Base-by-base conservation (phyloP, 768 basidiomycete genomes). In the Lentinula boryana region DNA sequence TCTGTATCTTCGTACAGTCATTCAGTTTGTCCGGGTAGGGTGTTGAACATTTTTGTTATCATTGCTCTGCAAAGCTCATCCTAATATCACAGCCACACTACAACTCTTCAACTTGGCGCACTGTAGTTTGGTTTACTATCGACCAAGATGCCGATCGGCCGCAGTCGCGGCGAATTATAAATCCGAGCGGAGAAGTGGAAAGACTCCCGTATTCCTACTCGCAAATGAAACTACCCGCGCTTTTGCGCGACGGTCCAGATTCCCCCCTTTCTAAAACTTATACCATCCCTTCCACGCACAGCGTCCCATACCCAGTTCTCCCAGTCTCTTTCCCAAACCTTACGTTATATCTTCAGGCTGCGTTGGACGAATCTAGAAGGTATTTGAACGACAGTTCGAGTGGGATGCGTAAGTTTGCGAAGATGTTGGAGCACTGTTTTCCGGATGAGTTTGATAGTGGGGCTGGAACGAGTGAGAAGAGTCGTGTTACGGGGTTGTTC, bases 11-110 rank as follows among this genome's bases (percentile, higher is more conserved):
- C 85, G 91, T 44, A 86, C 86, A 0, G 88, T 93, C 0, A 73
- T 93, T 59, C 91, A 93, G 66, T 91, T 93, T 66, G 78, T 91
- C 54, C 89, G 85, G 78, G 91, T 89, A 65, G 56, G 56, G 80
- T 66, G 9, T 55, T 16, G 58, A 33, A 38, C 8, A 56, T 48
- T 13, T 33, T 31, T 32, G 32, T 43, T 9, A 3, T 31, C 31
- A 4, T 32, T 15, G 7, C 12, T 21, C 6, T 31, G 21, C 18
- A 12, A 15, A 12, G 9, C 44, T 46, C 16, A 46, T 46, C 1
- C 6, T 46, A 16, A 2, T 50, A 13, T 38, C 51, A 32, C 59
- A 91, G 89, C 77, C 86, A 8, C 83, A 88, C 66, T 82, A 79
- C 41, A 67, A 77, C 18, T 79, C 85, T 0, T 66, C 73, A 4